A percentile compares a stretch with the other conserved stretches of the same genome.
phyloP scores from a whole-genome alignment of 306 rosid genomes.

The Vigna angularis region DNA sequence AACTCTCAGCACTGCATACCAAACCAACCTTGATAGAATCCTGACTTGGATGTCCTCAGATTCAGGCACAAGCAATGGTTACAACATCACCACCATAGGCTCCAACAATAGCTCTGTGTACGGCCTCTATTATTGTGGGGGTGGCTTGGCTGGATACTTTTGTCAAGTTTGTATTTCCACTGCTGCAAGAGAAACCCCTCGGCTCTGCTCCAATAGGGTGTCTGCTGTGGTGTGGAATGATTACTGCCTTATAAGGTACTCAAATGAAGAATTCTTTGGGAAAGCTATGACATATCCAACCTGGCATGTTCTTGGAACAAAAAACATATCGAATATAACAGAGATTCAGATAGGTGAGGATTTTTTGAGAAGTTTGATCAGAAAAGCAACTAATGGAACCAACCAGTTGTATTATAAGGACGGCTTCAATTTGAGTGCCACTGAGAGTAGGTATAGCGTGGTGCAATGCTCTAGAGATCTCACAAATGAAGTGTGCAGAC shows the following conservation, averaged over 20 bases:
- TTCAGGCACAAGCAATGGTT: neutral
- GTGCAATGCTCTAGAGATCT: neutral
- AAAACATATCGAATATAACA: neutral
- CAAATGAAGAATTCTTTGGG: neutral
- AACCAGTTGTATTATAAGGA: neutral
- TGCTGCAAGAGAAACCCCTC: neutral
- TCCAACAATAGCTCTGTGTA: neutral
- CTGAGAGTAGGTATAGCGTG: neutral
- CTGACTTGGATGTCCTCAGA: neutral
- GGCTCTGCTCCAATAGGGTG: neutral
- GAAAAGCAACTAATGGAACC: slow-evolving; percentile 6
- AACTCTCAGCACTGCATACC: neutral
- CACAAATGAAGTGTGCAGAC: slow-evolving; percentile 15
- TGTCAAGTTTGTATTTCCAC: slow-evolving; percentile 35
- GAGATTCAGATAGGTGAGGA: slow-evolving; percentile 1
- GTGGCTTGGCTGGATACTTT: neutral
- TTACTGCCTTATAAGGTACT: neutral
- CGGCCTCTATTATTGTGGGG: slow-evolving; percentile 3
- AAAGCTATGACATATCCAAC: neutral
- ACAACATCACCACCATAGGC: neutral
- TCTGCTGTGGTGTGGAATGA: slow-evolving; percentile 5
- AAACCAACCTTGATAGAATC: slow-evolving; percentile 9
- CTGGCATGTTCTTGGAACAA: neutral
- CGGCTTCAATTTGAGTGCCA: neutral
- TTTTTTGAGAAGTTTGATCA: slow-evolving; percentile 18